Base-by-base conservation (phyloP, 2,329 filamentous ascomycete species). In the Metarhizium humberi region DNA sequence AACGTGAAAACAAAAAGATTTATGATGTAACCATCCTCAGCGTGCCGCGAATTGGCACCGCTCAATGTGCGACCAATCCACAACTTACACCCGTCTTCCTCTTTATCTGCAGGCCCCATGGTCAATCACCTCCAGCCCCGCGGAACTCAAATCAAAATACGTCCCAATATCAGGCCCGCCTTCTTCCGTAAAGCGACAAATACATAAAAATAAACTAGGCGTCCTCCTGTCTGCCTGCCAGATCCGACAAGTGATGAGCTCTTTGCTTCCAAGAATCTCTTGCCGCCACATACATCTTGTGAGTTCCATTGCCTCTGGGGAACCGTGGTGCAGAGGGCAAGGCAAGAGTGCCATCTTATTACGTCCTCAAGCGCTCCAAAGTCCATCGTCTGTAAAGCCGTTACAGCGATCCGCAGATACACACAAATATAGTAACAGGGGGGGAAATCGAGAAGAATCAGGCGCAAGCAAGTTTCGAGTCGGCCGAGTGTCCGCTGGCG, bases 21-120 rank as follows among this genome's bases (percentile, higher is more conserved):
- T 73, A 75, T 75, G 68, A 74, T 73, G 71, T 74, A 74, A 69
- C 67, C 67, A 67, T 72, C 70, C 66, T 70, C 64, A 64, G 67
- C 68, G 68, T 67, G 67, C 66, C 66, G 62, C 66, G 68, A 68
- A 62, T 65, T 68, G 62, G 50, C 57, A 61, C 56, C 54, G 55
- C 59, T 55, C 55, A 55, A 50, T 58, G 55, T 53, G 57, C 58
- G 40, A 60, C 59, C 55, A 56, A 56, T 58, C 54, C 60, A 58
- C 58, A 58, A 57, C 58, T 61, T 59, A 56, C 55, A 55, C 52
- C 51, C 57, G 51, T 51, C 55, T 57, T 57, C 55, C 56, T 59
- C 56, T 50, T 57, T 56, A 55, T 57, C 56, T 57, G 55, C 54
- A 53, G 59, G 57, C 61, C 62, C 60, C 63, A 58, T 63, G 62